phyloP scores from a whole-genome alignment of 2,329 filamentous ascomycete genomes.

The Colletotrichum tofieldiae region DNA sequence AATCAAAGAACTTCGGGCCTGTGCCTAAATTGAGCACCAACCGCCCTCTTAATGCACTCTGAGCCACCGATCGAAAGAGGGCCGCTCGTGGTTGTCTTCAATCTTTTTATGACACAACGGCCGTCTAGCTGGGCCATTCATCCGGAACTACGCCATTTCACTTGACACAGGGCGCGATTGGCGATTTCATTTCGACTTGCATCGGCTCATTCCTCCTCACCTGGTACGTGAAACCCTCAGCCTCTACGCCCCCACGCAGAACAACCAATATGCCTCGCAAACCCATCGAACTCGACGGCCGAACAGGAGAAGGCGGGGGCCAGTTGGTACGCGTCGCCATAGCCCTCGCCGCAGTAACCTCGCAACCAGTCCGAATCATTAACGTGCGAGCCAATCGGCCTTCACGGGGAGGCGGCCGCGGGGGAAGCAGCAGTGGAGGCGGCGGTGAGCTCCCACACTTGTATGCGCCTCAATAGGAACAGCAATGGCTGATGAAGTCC shows the following conservation, averaged over 20 bases:
- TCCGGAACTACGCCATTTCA: too few relatives aligned
- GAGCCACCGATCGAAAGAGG: too few relatives aligned
- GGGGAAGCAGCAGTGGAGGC: constrained; percentile 22
- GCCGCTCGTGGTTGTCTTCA: background rate
- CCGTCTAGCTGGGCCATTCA: too few relatives aligned
- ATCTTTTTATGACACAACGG: too few relatives aligned
- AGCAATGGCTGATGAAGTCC: background rate
- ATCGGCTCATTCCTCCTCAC: background rate
- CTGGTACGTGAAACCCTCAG: background rate
- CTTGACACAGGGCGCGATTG: background rate
- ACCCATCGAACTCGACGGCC: constrained; percentile 67
- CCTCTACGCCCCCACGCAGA: background rate
- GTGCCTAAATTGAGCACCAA: background rate
- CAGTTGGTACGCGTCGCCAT: constrained; percentile 73
- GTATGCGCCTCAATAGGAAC: background rate
- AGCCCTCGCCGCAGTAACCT: constrained; percentile 69
- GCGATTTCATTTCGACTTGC: background rate
- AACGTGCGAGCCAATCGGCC: constrained; percentile 70
- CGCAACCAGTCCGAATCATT: constrained; percentile 66
- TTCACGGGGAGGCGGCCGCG: constrained; percentile 49
- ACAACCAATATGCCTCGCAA: constrained; percentile 44
- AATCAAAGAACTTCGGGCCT: background rate
- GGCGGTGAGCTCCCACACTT: background rate
- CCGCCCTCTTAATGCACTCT: background rate
- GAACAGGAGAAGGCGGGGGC: constrained; percentile 74